phyloP scores from a whole-genome alignment of 1,284 basidiomycete genomes.

The Melampsora larici-populina region DNA sequence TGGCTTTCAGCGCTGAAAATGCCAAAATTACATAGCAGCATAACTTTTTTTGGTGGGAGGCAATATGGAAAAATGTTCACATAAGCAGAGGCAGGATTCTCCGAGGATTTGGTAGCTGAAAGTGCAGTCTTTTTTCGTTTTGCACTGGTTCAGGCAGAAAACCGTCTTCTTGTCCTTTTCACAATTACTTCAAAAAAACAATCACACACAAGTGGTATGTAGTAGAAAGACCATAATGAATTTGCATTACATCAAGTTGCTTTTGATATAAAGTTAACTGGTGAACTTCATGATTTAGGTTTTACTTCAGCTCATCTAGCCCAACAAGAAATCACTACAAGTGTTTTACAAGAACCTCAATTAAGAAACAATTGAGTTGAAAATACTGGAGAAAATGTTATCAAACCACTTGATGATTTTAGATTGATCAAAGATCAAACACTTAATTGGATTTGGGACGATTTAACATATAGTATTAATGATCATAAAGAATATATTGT shows the following conservation, averaged over 20 bases:
- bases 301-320: conserved; percentile 10
- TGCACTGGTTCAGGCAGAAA: too few relatives aligned
- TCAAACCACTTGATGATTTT: conserved; percentile 34
- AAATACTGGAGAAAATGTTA: conserved; percentile 24
- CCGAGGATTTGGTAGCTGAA: too few relatives aligned
- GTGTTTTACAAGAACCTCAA: conserved; percentile 26
- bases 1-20: too few relatives aligned
- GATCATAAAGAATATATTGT: conserved; percentile 40
- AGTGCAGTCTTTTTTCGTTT: too few relatives aligned
- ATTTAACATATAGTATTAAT: conserved; percentile 13
- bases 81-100: too few relatives aligned
- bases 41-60: too few relatives aligned
- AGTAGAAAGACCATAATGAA: too few relatives aligned
- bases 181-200: too few relatives aligned
- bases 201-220: too few relatives aligned
- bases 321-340: conserved; percentile 26
- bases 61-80: too few relatives aligned
- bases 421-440: conserved; percentile 19
- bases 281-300: conserved; percentile 10
- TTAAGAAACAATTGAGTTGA: conserved; percentile 33
- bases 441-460: conserved; percentile 27
- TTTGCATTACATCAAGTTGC: conserved; percentile 18
- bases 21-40: too few relatives aligned
- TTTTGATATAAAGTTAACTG: conserved; percentile 9
- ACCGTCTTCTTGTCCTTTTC: too few relatives aligned